Conservation (phyloP, 2,329 filamentous ascomycete species). For the Aureobasidium sp. region DNA sequence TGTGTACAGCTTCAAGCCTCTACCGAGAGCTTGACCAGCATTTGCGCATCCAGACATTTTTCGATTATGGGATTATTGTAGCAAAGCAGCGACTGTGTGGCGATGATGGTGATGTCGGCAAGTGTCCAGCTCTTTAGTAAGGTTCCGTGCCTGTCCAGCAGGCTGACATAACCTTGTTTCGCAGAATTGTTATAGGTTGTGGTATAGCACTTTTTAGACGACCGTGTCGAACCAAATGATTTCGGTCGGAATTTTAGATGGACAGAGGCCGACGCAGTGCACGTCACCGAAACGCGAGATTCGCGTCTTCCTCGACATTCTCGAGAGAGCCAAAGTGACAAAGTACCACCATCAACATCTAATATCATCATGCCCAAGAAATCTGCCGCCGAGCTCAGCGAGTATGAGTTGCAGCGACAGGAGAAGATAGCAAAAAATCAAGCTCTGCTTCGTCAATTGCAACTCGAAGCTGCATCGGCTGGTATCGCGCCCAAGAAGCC, state of each 20-base stretch:
- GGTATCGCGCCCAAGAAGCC: conserved; percentile 54
- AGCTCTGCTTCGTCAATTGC: conserved; percentile 71
- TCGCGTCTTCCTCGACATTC: background rate
- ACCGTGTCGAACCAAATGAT: background rate
- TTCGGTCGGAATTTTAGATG: background rate
- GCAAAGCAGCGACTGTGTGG: background rate
- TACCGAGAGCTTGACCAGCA: conserved; percentile 8
- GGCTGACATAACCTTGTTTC: background rate
- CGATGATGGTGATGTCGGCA: background rate
- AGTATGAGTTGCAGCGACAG: conserved; percentile 76
- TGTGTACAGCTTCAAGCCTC: background rate
- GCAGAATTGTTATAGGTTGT: background rate
- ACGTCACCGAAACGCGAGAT: conserved; percentile 12
- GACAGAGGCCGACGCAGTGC: background rate
- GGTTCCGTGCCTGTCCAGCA: background rate
- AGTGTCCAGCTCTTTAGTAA: background rate
- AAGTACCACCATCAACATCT: conserved; percentile 13
- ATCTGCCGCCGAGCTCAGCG: conserved; percentile 55
- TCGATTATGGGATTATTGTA: background rate
- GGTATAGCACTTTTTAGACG: background rate
- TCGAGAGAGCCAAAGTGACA: background rate
- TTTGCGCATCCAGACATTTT: conserved; percentile 12
- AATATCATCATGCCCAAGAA: conserved; percentile 27
- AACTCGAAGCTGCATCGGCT: conserved; percentile 58
- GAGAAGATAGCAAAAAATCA: conserved; percentile 86